These are phyloP conservation scores for Myxozyma udenii DNA, from an alignment of 805 yeast species.

Conservation along the genomic window DNA sequence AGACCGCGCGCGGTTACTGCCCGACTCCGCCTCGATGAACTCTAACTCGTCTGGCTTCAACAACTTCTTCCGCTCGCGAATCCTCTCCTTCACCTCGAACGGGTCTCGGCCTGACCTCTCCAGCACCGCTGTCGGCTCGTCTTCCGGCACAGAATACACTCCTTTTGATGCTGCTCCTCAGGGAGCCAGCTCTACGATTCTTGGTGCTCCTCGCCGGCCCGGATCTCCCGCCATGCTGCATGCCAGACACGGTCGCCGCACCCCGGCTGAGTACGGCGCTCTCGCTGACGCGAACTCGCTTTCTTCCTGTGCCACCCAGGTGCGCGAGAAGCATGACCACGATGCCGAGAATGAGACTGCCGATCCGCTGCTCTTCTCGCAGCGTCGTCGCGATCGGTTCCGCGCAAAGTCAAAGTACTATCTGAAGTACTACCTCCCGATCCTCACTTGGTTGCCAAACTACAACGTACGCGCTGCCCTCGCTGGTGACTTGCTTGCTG, in stretches of 20 bases:
- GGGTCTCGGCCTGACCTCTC: background rate
- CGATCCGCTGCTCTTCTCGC: constrained; percentile 24
- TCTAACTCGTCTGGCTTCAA: constrained; percentile 9
- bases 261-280: constrained; percentile 23
- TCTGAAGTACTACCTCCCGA: constrained; percentile 53
- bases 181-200: constrained; percentile 21
- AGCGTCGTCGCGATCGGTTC: constrained; percentile 24
- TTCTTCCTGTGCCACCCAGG: constrained; percentile 21
- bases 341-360: constrained; percentile 9
- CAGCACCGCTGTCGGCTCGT: background rate
- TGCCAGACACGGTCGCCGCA: constrained; percentile 1
- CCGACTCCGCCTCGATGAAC: constrained; percentile 20
- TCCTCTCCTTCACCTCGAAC: constrained; percentile 21
- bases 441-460: constrained; percentile 52
- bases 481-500: constrained; percentile 72
- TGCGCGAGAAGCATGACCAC: constrained; percentile 3
- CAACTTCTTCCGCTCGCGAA: constrained; percentile 21
- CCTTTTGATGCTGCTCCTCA: constrained; percentile 16
- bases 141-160: constrained; percentile 14
- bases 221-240: constrained; percentile 15
- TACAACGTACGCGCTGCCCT: constrained; percentile 41
- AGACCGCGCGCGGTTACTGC: constrained; percentile 13
- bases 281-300: constrained; percentile 15
- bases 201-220: constrained; percentile 29
- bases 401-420: constrained; percentile 32